Percentiles rank a stretch among this genome's conserved stretches.
phyloP scores from a whole-genome alignment of 1,139 yeast genomes.

The Torulaspora globosa region DNA sequence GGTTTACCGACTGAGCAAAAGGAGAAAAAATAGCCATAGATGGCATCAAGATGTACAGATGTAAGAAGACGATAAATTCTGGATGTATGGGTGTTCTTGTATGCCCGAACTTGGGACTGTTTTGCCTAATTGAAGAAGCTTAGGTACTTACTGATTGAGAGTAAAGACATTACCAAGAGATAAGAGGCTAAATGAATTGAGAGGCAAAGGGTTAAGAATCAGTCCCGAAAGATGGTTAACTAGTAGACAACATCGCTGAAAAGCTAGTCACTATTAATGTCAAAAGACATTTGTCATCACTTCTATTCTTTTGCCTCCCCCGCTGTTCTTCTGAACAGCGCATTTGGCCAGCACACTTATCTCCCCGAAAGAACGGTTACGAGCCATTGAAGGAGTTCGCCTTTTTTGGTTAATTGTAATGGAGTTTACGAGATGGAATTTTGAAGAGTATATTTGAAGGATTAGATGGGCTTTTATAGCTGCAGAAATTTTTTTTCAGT shows the following conservation, averaged over 20 bases:
- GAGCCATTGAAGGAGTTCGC: background rate
- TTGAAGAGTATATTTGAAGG: background rate
- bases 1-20: background rate
- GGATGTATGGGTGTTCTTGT: conserved; percentile 7
- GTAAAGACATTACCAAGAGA: background rate
- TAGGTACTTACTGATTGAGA: no score
- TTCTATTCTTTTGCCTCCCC: conserved; percentile 12
- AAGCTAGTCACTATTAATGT: conserved; percentile 38
- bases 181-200: background rate
- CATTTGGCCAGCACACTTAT: background rate
- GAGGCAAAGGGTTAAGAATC: conserved; percentile 20
- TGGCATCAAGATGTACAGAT: conserved; percentile 3
- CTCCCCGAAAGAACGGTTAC: background rate
- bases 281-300: conserved; percentile 38
- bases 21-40: background rate
- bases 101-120: no score
- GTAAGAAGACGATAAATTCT: background rate
- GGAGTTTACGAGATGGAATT: background rate
- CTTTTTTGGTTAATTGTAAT: background rate
- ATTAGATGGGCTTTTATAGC: conserved; percentile 9
- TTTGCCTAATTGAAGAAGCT: no score
- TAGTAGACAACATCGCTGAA: conserved; percentile 38
- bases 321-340: conserved; percentile 4
- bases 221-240: conserved; percentile 42
- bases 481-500: background rate